phyloP scores from a whole-genome alignment of 139 green algal species.

The Chlorella sp. region DNA sequence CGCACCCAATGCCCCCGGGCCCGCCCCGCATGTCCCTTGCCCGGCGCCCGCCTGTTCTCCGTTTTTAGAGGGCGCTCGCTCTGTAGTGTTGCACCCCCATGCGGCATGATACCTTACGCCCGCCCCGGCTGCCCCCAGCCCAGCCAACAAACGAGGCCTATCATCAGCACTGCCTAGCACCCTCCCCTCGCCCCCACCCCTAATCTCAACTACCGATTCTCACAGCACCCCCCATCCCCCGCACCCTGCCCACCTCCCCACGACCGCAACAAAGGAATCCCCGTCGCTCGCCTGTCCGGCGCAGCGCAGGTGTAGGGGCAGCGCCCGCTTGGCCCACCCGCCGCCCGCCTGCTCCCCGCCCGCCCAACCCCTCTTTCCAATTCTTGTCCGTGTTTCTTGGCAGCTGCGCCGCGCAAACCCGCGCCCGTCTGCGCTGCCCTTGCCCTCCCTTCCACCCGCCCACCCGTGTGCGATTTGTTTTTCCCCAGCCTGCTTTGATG shows the following conservation, averaged over 20 bases:
- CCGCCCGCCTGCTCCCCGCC: background rate
- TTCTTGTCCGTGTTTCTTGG: background rate
- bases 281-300: background rate
- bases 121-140: background rate
- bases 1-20: too few species aligned
- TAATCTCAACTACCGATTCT: background rate
- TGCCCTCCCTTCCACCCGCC: background rate
- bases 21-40: background rate
- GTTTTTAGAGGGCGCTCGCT: too few species aligned
- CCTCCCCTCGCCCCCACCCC: background rate
- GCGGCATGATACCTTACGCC: constrained; percentile 2
- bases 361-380: background rate
- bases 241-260: too few species aligned
- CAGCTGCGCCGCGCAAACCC: background rate
- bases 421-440: background rate
- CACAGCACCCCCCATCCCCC: too few species aligned
- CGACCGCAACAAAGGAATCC: background rate
- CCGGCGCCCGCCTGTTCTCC: background rate
- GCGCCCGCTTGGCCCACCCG: background rate
- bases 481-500: background rate
- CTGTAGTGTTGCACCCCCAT: background rate
- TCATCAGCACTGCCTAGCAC: background rate
- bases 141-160: constrained; percentile 10
- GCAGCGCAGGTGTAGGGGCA: too few species aligned
- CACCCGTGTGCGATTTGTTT: constrained; percentile 12